phyloP scores from a whole-genome alignment of 805 yeast species.

The Pichia sporocuriosa region DNA sequence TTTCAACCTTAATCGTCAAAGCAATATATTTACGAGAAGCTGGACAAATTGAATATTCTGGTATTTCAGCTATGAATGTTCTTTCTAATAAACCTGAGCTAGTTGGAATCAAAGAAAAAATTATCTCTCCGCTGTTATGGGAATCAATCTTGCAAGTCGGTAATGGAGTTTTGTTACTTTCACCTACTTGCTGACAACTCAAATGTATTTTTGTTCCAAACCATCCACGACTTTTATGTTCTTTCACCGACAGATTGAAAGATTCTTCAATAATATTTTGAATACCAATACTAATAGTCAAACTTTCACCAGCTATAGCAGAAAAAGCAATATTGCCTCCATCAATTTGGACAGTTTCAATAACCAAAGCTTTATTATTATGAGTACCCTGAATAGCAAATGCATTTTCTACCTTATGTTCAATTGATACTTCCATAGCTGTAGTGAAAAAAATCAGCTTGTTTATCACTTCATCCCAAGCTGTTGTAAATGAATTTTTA shows the following conservation, averaged over 20 bases:
- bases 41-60: slow-evolving; percentile 9
- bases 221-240: slow-evolving; percentile 21
- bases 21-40: slow-evolving; percentile 16
- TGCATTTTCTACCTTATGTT: not conserved
- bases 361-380: slow-evolving; percentile 22
- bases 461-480: slow-evolving; percentile 20
- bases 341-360: not conserved
- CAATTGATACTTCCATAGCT: slow-evolving; percentile 18
- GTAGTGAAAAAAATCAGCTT: slow-evolving; percentile 34
- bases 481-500: slow-evolving; percentile 31
- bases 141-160: slow-evolving; percentile 22
- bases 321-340: slow-evolving; percentile 2
- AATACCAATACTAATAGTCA: slow-evolving; percentile 22
- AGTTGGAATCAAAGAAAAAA: slow-evolving; percentile 9
- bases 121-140: slow-evolving; percentile 24
- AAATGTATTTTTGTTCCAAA: slow-evolving; percentile 15
- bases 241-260: slow-evolving; percentile 34
- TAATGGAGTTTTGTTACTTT: not conserved
- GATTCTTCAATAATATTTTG: slow-evolving; percentile 32
- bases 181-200: not conserved
- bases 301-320: slow-evolving; percentile 11
- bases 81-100: slow-evolving; percentile 15
- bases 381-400: slow-evolving; percentile 15
- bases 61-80: slow-evolving; percentile 13
- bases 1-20: slow-evolving; percentile 18